phyloP scores from a whole-genome alignment of 2,329 filamentous ascomycete species.

The Metarhizium rileyi region DNA sequence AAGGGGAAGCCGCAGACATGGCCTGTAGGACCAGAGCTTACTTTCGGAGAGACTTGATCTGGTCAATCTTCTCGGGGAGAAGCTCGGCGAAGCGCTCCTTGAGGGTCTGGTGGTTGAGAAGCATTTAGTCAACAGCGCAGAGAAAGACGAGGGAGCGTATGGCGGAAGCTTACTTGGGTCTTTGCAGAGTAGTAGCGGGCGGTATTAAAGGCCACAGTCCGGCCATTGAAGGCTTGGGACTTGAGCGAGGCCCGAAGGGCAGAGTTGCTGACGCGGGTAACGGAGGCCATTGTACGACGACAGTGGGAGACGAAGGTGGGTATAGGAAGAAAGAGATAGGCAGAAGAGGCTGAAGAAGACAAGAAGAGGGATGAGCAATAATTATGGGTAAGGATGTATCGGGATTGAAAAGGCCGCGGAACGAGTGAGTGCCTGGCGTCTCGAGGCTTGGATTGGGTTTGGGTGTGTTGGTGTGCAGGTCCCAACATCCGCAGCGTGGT shows the following conservation, averaged over 20 bases:
- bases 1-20: background rate
- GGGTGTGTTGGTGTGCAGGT: too few species aligned
- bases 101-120: slow-evolving; percentile 54
- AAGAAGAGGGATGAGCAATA: slow-evolving; percentile 24
- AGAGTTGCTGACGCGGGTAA: slow-evolving; percentile 71
- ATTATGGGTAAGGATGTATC: slow-evolving; percentile 15
- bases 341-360: slow-evolving; percentile 14
- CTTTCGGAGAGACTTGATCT: slow-evolving; percentile 98
- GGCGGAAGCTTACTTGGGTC: slow-evolving; percentile 55
- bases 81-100: slow-evolving; percentile 98
- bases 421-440: background rate
- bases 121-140: background rate
- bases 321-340: slow-evolving; percentile 14
- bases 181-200: slow-evolving; percentile 90
- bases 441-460: background rate
- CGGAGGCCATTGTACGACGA: slow-evolving; percentile 61
- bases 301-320: slow-evolving; percentile 6
- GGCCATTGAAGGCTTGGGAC: slow-evolving; percentile 57
- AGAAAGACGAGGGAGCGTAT: background rate
- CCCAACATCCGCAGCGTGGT: too few species aligned
- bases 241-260: slow-evolving; percentile 70
- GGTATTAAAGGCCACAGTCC: slow-evolving; percentile 67
- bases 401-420: background rate
- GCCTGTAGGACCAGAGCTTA: slow-evolving; percentile 34
- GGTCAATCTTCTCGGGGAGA: slow-evolving; percentile 92